These are phyloP conservation scores for Bassia scoparia DNA, from an alignment of 148 eudicot genomes.

Conservation along the genomic window DNA sequence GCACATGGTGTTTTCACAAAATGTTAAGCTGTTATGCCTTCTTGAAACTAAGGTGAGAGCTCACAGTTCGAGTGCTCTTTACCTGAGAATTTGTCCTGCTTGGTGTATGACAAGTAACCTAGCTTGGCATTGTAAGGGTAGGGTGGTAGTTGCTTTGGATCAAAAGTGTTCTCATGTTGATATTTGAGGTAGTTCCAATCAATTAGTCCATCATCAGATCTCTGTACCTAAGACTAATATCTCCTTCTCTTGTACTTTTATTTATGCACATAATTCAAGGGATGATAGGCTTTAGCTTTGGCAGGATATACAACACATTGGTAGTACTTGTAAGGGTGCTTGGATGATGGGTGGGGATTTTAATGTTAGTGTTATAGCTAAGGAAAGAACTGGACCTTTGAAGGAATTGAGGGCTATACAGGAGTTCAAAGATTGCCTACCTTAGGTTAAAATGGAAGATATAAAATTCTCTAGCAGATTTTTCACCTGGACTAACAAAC, in stretches of 20 bases:
- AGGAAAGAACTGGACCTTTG: background rate
- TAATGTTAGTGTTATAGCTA: no score
- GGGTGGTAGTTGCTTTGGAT: background rate
- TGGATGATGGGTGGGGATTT: background rate
- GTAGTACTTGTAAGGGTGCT: background rate
- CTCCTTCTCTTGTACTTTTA: background rate
- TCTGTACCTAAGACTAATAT: no score
- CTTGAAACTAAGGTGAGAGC: background rate
- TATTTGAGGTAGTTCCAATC: background rate
- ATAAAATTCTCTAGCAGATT: background rate
- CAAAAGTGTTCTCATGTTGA: background rate
- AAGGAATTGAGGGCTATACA: background rate
- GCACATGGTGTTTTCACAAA: no score
- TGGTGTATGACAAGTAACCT: background rate
- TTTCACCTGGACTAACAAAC: background rate
- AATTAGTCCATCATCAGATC: background rate
- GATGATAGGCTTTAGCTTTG: background rate
- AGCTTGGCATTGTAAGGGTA: background rate
- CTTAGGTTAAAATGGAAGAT: background rate
- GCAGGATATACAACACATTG: background rate
- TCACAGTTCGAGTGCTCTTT: background rate
- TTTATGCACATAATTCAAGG: background rate
- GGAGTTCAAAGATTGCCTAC: background rate
- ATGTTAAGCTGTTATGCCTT: background rate
- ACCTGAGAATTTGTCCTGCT: no score